These are phyloP conservation scores for Scutellaria baicalensis DNA, from an alignment of 257 asterid species.

Conservation along the genomic window DNA sequence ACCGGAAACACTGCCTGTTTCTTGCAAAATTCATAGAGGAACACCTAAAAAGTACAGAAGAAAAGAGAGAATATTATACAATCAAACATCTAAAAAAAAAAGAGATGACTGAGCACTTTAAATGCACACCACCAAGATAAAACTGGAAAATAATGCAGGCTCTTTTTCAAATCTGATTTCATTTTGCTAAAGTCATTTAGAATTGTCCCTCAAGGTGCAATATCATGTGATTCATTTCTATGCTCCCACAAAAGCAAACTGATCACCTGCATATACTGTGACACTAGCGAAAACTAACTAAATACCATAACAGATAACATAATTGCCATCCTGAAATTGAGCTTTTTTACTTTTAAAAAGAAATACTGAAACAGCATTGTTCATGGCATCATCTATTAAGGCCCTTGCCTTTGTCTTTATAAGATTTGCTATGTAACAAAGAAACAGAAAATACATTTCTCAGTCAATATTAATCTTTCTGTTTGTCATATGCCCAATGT, in stretches of 20 bases:
- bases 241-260: background rate
- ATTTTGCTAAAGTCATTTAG: background rate
- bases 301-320: background rate
- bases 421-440: too few species aligned
- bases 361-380: too few species aligned
- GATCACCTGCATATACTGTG: background rate
- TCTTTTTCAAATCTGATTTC: background rate
- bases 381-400: too few species aligned
- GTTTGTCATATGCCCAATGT: too few species aligned
- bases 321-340: too few species aligned
- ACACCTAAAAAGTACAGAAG: conserved; percentile 45
- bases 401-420: too few species aligned
- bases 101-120: background rate
- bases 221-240: background rate
- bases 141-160: background rate
- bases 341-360: too few species aligned
- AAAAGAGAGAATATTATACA: background rate
- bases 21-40: conserved; percentile 73
- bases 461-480: too few species aligned
- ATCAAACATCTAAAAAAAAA: background rate
- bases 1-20: conserved; percentile 55
- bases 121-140: background rate
- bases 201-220: background rate
- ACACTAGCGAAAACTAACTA: background rate
- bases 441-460: too few species aligned